Evolutionary conservation across 2,329 filamentous ascomycete genomes (phyloP), one percentile per base, ranked within the genome.

Genomic region (Fusarium buharicum): DNA sequence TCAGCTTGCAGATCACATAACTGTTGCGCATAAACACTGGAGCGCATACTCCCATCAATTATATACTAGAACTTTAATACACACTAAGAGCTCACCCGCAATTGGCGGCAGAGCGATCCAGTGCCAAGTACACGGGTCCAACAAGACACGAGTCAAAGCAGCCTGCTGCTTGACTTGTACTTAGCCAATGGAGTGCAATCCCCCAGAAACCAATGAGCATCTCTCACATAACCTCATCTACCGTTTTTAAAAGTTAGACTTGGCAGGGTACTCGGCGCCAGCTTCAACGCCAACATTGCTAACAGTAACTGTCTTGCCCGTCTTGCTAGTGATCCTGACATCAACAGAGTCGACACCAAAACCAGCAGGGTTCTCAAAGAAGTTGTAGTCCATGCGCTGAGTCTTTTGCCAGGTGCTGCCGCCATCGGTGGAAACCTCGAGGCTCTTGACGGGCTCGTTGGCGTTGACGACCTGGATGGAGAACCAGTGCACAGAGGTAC

Each of bases 391-490:
- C 52, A 79, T 73, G 43, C 87, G 78, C 3, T 75, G 78, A 1
- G 86, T 88, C n/a, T 71, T 45, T 72, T 82, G 72, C 86, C 86
- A 90, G 13, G 82, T 84, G 49, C 66, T 78, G 16, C 86, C 86
- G 11, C 83, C 80, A 67, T 90, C 82, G 16, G 79, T 85, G 55
- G 83, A 86, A 55, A 89, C 86, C 64, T 89, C 86, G 20, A 90
- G 78, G 61, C 76, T 79, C 49, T 77, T 67, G 36, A 89, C 80
- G 14, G 80, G 78, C 57, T 84, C 78, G 71, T 87, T 87, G 67
- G 83, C 76, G 74, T 89, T 89, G 67, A 87, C 78, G 38, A 89
- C 86, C 72, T 90, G 87, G 79, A 76, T 75, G 38, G 71, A 72
- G 66, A 73, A 76, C 78, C 76, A 82, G 69, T 76, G 73, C n/a